Evolutionary conservation across 345 rosid genomes (phyloP), one percentile per base, ranked within the genome.

Genomic region (Punica granatum): DNA sequence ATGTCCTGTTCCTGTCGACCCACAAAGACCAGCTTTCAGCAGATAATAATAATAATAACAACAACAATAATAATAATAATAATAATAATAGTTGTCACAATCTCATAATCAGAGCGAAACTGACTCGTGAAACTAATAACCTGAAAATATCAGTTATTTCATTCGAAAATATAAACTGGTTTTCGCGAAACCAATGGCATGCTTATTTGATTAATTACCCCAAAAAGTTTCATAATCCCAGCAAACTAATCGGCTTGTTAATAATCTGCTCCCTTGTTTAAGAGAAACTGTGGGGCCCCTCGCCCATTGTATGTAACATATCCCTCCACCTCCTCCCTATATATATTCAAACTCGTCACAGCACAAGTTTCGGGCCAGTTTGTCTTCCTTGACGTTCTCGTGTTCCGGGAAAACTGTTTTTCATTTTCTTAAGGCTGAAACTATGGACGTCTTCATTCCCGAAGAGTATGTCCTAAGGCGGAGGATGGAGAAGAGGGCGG

Each of bases 401-500:
- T 53, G 11, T 26, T 9, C 30, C 61, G 1, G 61, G 61, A 11
- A 13, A 26, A 44, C 19, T 26, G 6, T 11, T 56, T 56, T 30
- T 13, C 61, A 13, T 26, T 28, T 56, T 30, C 19, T 28, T 37
- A 11, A 37, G 26, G 61, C 61, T 4, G 14, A 56, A 13, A 30
- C 61, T 26, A 80, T 88, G 88, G 89, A 88, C 69, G 86, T 88
- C 21, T 88, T 68, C 72, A 85, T 90, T 74, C 83, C 88, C 14
- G 89, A 88, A 66, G 97, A 90, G 77, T 90, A 88, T 71, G 78
- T 82, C 58, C 61, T 60, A 26, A 72, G 72, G 70, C 78, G 90
- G 67, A 76, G 92, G 75, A 74, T 54, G 25, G 97, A 86, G 75
- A 86, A 77, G 65, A 74, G 41, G 74, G 78, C 78, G 6, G 83